Base-by-base conservation (phyloP, 768 basidiomycete species). In the Lentinula lateritia region DNA sequence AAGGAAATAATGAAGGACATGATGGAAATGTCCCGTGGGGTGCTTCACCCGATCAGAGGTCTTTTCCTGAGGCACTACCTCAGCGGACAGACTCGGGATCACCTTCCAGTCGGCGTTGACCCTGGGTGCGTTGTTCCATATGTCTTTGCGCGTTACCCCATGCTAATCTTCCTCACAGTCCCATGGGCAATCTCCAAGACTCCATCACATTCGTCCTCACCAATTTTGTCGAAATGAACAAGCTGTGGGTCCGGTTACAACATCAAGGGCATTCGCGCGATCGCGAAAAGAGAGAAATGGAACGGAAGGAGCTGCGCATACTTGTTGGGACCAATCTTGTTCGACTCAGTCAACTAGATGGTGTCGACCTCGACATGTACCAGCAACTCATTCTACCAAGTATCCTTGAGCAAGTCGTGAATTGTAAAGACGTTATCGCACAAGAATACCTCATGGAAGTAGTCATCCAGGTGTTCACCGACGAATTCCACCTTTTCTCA, bases 1-100 rank as follows among this genome's bases (percentile, higher is more conserved):
- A 97, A 95, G 80, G 96, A 99, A 77, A 94, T 99, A 64, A 99
- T 98, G 96, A 98, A 97, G 81, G 97, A 99, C 74, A 98, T 98
- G 96, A 90, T 99, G 90, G 97, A 99, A 74, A 98, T 98, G 97
- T 94, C 94, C 39, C 81, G 95, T 18, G 97, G 97, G 63, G 94
- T 99, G 5, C 81, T 98, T 64, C 95, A 98, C 72, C 96, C 97
- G n/a, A 93, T 95, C 54, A 83, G 97, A 50, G 97, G 97, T 16
- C 77, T 99, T 38, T 99, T 99, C 76, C 79, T 99, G 39, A 83
- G 96, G 32, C 96, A 99, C 71, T 98, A 98, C 74, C 86, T 98
- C 38, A 94, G 92, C 62, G 96, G 97, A 13, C 95, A 98, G 78
- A 98, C 97, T 15, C 83, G 95, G 65, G 95, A 98, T 70, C 87